Evolutionary conservation across 208 protist genomes (phyloP).

Genomic region (Phytomonas sp.): DNA sequence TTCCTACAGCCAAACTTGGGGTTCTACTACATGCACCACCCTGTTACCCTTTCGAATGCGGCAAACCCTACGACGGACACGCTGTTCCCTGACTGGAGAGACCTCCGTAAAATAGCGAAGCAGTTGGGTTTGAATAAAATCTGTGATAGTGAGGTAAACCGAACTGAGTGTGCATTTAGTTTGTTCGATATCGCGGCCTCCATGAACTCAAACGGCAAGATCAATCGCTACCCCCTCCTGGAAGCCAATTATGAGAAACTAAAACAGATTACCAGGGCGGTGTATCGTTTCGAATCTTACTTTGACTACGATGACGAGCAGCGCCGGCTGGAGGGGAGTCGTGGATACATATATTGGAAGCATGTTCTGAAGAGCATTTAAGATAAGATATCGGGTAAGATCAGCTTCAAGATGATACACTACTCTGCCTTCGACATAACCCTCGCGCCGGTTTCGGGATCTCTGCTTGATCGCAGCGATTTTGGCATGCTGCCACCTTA

Average conservation of each 20-base stretch:
- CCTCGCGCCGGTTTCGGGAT: slow-evolving; percentile 27
- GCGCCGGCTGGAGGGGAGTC: slow-evolving; percentile 30
- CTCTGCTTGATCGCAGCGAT: slow-evolving; percentile 34
- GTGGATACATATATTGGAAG: slow-evolving; percentile 31
- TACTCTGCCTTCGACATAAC: slow-evolving; percentile 57
- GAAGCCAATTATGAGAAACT: slow-evolving; percentile 29
- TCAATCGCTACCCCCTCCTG: slow-evolving; percentile 18
- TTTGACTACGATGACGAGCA: slow-evolving; percentile 31
- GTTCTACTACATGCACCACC: slow-evolving; percentile 18
- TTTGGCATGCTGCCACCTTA: slow-evolving; percentile 51
- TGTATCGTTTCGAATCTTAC: slow-evolving; percentile 23
- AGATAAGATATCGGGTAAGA: slow-evolving; percentile 16
- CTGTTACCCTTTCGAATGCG: slow-evolving; percentile 12
- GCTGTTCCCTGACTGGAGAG: slow-evolving; percentile 15
- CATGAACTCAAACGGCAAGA: slow-evolving; percentile 20
- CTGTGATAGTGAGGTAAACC: slow-evolving; percentile 28
- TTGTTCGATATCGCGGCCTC: slow-evolving; percentile 47
- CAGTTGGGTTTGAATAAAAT: slow-evolving; percentile 27
- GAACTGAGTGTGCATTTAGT: slow-evolving; percentile 28
- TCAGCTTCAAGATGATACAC: slow-evolving; percentile 43
- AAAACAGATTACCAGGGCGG: slow-evolving; percentile 17
- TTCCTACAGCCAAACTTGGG: slow-evolving; percentile 15
- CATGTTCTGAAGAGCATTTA: slow-evolving; percentile 39
- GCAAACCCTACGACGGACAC: slow-evolving; percentile 20
- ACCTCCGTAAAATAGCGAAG: slow-evolving; percentile 20